A percentile compares a stretch with the other conserved stretches of the same genome.
These are phyloP conservation scores for Debaryomyces sp. DNA, from an alignment of 1,139 yeast genomes.

Conservation along the genomic window DNA sequence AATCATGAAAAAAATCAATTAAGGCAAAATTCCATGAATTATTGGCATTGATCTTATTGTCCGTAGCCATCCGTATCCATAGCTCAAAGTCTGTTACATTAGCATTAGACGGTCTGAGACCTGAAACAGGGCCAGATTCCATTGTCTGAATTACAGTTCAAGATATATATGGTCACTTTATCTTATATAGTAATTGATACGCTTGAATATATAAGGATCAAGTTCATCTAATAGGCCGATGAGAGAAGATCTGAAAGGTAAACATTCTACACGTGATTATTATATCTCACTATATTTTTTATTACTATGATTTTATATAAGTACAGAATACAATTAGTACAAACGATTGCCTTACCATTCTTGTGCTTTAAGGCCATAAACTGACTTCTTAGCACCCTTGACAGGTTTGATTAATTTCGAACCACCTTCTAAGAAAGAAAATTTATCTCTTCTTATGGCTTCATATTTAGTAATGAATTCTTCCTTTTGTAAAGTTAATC, in stretches of 20 bases:
- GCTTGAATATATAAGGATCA: not conserved
- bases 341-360: constrained; percentile 58
- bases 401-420: constrained; percentile 67
- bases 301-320: not conserved
- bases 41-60: constrained; percentile 39
- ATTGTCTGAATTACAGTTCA: not conserved
- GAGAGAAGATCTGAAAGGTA: constrained; percentile 5
- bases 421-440: constrained; percentile 92
- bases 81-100: constrained; percentile 25
- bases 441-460: constrained; percentile 69
- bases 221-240: not conserved
- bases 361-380: constrained; percentile 70
- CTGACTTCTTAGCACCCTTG: constrained; percentile 68
- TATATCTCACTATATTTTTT: not conserved
- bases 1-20: constrained; percentile 75
- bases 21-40: constrained; percentile 75
- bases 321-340: not conserved
- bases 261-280: constrained; percentile 4
- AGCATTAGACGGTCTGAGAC: not conserved
- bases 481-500: constrained; percentile 91
- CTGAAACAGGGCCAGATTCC: constrained; percentile 2
- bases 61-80: constrained; percentile 38
- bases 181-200: not conserved
- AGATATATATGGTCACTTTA: not conserved
- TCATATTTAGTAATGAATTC: constrained; percentile 74